A percentile compares a stretch with the other conserved stretches of the same genome.
These are phyloP conservation scores for Ananas comosus DNA, from an alignment of 176 grass and related monocot genomes.

Conservation along the genomic window DNA sequence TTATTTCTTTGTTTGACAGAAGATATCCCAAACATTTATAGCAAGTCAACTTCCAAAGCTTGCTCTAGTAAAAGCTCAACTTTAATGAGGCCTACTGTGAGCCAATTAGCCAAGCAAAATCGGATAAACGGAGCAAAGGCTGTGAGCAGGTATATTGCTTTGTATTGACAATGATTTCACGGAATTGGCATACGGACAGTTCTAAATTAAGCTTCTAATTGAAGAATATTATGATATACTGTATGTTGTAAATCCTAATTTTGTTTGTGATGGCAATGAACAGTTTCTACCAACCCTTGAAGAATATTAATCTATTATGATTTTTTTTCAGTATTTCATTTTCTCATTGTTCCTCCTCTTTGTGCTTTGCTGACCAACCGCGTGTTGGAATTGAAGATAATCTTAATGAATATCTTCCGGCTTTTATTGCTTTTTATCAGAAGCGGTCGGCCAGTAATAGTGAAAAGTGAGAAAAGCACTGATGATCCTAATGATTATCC, in stretches of 20 bases:
- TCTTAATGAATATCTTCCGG: neutral
- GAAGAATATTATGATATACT: no score
- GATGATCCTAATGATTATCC: constrained; percentile 46
- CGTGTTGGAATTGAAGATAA: no score
- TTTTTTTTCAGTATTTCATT: no score
- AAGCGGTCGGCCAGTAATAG: constrained; percentile 32
- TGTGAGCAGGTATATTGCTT: constrained; percentile 28
- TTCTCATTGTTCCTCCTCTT: neutral
- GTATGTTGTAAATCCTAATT: no score
- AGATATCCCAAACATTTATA: constrained; percentile 18
- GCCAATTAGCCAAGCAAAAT: constrained; percentile 79
- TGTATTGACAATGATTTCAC: neutral
- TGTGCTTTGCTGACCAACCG: neutral
- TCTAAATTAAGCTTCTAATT: neutral
- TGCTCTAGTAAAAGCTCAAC: constrained; percentile 49
- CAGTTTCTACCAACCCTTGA: no score
- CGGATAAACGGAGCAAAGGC: constrained; percentile 21
- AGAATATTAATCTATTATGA: no score
- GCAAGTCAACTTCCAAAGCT: constrained; percentile 24
- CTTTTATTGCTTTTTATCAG: constrained; percentile 30
- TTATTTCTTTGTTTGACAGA: constrained; percentile 8
- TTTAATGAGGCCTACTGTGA: constrained; percentile 84
- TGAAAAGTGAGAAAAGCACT: constrained; percentile 38
- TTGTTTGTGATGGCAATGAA: no score
- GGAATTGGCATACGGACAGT: no score